These are phyloP conservation scores for Diophrys appendiculata DNA, from an alignment of 73 alveolate genomes.

Conservation along the genomic window DNA sequence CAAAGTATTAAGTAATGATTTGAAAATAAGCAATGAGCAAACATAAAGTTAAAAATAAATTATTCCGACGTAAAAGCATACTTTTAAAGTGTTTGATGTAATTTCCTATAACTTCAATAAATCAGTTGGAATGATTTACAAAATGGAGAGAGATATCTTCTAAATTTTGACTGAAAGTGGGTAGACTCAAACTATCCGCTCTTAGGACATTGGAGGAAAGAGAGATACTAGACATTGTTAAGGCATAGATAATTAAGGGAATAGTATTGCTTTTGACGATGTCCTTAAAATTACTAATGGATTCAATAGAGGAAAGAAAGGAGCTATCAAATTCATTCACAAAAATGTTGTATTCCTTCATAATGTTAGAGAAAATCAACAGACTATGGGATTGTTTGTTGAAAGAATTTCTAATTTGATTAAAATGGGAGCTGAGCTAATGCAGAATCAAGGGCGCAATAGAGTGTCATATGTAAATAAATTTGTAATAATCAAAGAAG, in stretches of 20 bases:
- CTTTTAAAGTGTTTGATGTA: conserved; percentile 78
- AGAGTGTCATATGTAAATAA: too few species aligned
- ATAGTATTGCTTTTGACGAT: conserved; percentile 75
- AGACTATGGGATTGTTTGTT: conserved; percentile 41
- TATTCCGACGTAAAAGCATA: conserved; percentile 22
- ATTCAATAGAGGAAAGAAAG: conserved; percentile 47
- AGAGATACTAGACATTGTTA: conserved; percentile 46
- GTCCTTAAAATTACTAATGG: conserved; percentile 76
- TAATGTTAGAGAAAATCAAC: conserved; percentile 43
- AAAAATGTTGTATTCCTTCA: conserved; percentile 72
- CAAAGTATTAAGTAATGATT: conserved; percentile 59
- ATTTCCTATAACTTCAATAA: conserved; percentile 66
- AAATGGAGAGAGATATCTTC: conserved; percentile 69
- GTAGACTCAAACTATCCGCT: conserved; percentile 59
- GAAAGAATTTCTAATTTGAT: conserved; percentile 8
- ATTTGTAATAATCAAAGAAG: background rate
- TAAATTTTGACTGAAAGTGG: conserved; percentile 75
- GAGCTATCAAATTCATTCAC: conserved; percentile 23
- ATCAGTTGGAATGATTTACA: conserved; percentile 72
- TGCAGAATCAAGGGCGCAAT: too few species aligned
- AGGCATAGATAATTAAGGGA: conserved; percentile 72
- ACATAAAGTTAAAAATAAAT: conserved; percentile 24
- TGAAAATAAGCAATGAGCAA: conserved; percentile 64
- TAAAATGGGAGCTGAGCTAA: conserved; percentile 12
- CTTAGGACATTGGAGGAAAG: conserved; percentile 70